Evolutionary conservation across 441 rosid genomes (phyloP), one percentile per base, ranked within the genome.

Genomic region (Geranium incanum): DNA sequence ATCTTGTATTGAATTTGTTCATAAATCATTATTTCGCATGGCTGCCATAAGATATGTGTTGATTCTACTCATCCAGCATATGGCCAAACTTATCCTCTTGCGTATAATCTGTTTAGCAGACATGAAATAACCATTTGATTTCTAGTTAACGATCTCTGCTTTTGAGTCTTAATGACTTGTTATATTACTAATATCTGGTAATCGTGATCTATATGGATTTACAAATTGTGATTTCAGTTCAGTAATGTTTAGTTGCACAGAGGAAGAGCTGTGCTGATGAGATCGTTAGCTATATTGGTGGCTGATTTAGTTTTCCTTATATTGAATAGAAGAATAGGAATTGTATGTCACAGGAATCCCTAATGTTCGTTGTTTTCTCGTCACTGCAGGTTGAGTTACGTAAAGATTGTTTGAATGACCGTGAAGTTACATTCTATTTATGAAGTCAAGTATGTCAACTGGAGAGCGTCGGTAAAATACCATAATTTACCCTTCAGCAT

Each of bases 401-500:
- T 43, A 43, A 60, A 73, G 68, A 73, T 82, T 70, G 80, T 70
- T 79, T 87, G 88, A 65, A 81, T 81, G 92, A 83, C 73, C 85
- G 77, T 82, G 82, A 80, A 71, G 71, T 66, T 36, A 72, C 76
- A 60, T 57, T 70, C 74, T 71, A 80, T 80, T 60, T 68, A 89
- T 87, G 90, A 75, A 86, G 28, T 89, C 95, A 69, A 87, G 87
- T 70, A 81, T 72, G 74, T 71, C 75, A 71, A 77, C 81, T 6
- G 92, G 92, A 74, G 95, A 89, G 67, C 84, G 87, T 71, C 87
- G 92, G 95, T 87, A 85, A 67, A 23, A 23, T 59, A 7, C 13
- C 41, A 4, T 36, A 52, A 28, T 37, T 50, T 41, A 12, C 36
- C 55, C 50, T 21, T n/a, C 59, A 9, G 23, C 66, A 45, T 23